Evolutionary conservation across 805 yeast species (phyloP).

Genomic region (Suhomyces emberorum): DNA sequence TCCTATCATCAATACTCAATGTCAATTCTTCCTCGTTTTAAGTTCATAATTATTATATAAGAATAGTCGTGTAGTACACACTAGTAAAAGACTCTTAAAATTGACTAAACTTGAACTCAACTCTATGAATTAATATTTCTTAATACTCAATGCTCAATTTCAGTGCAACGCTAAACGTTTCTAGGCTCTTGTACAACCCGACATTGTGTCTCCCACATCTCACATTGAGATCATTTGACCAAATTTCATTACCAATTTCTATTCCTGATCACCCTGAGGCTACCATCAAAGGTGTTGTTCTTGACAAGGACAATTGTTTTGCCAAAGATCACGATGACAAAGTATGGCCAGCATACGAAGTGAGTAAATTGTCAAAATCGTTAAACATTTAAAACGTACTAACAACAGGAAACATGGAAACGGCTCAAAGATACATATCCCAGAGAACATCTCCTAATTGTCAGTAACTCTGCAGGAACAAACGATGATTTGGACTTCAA

Average conservation of each 20-base stretch:
- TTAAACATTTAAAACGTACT: neutral
- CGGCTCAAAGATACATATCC: constrained; percentile 57
- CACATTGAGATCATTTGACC: constrained; percentile 53
- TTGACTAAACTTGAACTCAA: too few relatives aligned
- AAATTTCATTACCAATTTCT: constrained; percentile 52
- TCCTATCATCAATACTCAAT: too few relatives aligned
- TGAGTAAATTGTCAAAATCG: constrained; percentile 22
- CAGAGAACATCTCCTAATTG: constrained; percentile 62
- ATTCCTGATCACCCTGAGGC: constrained; percentile 27
- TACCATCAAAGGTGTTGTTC: constrained; percentile 67
- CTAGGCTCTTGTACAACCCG: constrained; percentile 59
- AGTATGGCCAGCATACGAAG: constrained; percentile 71
- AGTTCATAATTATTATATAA: too few relatives aligned
- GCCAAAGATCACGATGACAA: constrained; percentile 77
- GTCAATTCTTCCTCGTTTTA: too few relatives aligned
- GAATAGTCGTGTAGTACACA: too few relatives aligned
- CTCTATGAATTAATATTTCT: too few relatives aligned
- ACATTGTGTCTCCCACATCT: constrained; percentile 67
- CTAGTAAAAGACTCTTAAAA: too few relatives aligned
- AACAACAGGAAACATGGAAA: constrained; percentile 50
- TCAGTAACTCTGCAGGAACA: constrained; percentile 92
- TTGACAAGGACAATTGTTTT: constrained; percentile 95
- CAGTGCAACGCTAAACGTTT: constrained; percentile 72
- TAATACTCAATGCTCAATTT: constrained; percentile 53
- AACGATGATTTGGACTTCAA: constrained; percentile 58